These are phyloP conservation scores for Pyrus betulifolia DNA, from an alignment of 306 rosid genomes.

Conservation along the genomic window DNA sequence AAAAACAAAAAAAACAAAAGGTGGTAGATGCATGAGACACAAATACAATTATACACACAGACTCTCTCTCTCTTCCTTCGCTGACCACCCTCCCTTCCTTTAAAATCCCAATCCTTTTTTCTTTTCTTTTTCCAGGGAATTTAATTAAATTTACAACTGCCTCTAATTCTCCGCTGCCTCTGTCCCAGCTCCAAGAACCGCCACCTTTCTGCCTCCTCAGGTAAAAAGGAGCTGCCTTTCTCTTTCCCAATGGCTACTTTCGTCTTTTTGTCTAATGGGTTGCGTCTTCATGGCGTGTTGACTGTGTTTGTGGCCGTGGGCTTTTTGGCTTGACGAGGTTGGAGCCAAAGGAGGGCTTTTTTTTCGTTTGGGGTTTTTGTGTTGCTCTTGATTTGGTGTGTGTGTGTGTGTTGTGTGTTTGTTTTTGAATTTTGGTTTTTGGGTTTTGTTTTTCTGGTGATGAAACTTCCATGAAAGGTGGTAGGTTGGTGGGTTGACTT, in stretches of 20 bases:
- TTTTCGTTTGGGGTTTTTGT: slow-evolving; percentile 22
- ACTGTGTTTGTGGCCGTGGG: slow-evolving; percentile 32
- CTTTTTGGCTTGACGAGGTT: slow-evolving; percentile 53
- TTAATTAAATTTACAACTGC: slow-evolving; percentile 15
- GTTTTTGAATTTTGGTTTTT: slow-evolving; percentile 31
- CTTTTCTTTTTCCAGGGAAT: background rate
- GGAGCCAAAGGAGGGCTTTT: slow-evolving; percentile 5
- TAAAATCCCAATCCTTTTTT: slow-evolving; percentile 19
- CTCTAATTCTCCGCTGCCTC: slow-evolving; percentile 17
- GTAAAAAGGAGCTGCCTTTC: slow-evolving; percentile 29
- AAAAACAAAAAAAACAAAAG: slow-evolving; percentile 45
- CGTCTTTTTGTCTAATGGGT: slow-evolving; percentile 5
- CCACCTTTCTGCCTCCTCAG: slow-evolving; percentile 37
- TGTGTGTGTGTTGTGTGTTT: slow-evolving; percentile 12
- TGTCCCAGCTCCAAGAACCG: slow-evolving; percentile 2
- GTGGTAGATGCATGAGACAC: slow-evolving; percentile 93
- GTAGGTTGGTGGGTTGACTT: slow-evolving; percentile 90
- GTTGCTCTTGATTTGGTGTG: slow-evolving; percentile 22
- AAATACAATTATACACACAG: slow-evolving; percentile 11
- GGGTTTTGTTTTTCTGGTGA: slow-evolving; percentile 20
- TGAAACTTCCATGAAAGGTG: slow-evolving; percentile 53
- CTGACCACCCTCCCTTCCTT: slow-evolving; percentile 55
- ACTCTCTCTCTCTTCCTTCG: slow-evolving; percentile 27
- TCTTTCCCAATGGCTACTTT: slow-evolving; percentile 8
- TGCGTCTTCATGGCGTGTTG: slow-evolving; percentile 20